Evolutionary conservation across 2,329 filamentous ascomycete genomes (phyloP).

Genomic region (Diaporthe sp.): DNA sequence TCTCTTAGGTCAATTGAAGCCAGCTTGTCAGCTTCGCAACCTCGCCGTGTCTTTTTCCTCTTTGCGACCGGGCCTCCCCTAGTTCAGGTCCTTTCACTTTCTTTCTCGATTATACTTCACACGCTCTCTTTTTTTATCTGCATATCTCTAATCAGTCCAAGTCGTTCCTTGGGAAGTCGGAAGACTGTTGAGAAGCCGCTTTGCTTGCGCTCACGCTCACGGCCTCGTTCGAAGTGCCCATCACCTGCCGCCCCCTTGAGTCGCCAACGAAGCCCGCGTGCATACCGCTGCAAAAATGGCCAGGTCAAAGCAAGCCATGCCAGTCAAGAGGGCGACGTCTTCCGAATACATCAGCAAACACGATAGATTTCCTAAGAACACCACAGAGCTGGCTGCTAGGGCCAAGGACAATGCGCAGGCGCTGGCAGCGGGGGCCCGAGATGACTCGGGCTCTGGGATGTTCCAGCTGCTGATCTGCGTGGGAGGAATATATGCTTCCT

Average conservation of each 20-base stretch:
- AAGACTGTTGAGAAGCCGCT: background rate
- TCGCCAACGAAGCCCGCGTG: background rate
- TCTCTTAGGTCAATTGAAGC: slow-evolving; percentile 42
- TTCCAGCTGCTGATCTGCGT: slow-evolving; percentile 87
- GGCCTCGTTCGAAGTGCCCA: background rate
- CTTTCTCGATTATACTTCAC: background rate
- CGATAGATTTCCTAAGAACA: slow-evolving; percentile 50
- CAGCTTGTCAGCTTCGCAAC: slow-evolving; percentile 44
- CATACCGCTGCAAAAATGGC: slow-evolving; percentile 67
- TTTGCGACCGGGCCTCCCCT: background rate
- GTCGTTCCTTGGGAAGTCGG: background rate
- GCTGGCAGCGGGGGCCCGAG: slow-evolving; percentile 32
- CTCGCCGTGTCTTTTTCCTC: slow-evolving; percentile 10
- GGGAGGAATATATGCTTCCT: slow-evolving; percentile 96
- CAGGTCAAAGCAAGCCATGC: slow-evolving; percentile 76
- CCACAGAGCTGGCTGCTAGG: slow-evolving; percentile 50
- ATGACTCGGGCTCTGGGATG: slow-evolving; percentile 64
- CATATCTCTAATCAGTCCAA: background rate
- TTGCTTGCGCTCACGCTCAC: background rate
- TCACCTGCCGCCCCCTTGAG: background rate
- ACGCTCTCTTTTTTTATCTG: background rate
- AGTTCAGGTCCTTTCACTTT: background rate
- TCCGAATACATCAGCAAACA: slow-evolving; percentile 73
- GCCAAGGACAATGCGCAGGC: slow-evolving; percentile 48
- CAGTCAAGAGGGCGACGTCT: slow-evolving; percentile 75